These are phyloP conservation scores for Atalantia buxifolia DNA, from an alignment of 345 rosid species.

Conservation along the genomic window DNA sequence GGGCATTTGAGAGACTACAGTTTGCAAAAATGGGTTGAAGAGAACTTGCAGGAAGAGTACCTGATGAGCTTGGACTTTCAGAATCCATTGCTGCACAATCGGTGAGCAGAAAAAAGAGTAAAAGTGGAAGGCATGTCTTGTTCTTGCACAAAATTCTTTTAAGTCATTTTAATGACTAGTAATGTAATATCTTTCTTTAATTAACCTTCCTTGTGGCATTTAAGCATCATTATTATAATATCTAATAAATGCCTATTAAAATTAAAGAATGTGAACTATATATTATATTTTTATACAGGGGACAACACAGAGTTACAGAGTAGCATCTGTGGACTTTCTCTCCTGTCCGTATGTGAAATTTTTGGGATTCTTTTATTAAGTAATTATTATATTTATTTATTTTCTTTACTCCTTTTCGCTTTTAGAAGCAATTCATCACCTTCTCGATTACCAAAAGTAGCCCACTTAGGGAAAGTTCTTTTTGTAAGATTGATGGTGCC, in stretches of 20 bases:
- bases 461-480: background rate
- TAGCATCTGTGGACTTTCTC: background rate
- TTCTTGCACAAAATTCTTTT: background rate
- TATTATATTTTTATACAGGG: background rate
- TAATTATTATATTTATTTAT: background rate
- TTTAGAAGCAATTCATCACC: background rate
- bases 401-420: background rate
- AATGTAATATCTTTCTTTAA: no score
- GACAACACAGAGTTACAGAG: background rate
- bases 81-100: constrained; percentile 10
- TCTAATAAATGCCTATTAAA: no score
- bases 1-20: constrained; percentile 18
- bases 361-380: background rate
- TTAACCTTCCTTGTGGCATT: background rate
- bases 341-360: background rate
- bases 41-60: constrained; percentile 19
- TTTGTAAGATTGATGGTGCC: no score
- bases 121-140: background rate
- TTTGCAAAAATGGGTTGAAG: constrained; percentile 19
- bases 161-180: background rate
- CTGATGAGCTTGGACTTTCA: constrained; percentile 9
- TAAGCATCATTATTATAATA: background rate
- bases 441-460: background rate
- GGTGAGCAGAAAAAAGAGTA: background rate
- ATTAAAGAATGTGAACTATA: no score